These are phyloP conservation scores for Daldinia vernicosa DNA, from an alignment of 495 filamentous ascomycete genomes.

Conservation along the genomic window DNA sequence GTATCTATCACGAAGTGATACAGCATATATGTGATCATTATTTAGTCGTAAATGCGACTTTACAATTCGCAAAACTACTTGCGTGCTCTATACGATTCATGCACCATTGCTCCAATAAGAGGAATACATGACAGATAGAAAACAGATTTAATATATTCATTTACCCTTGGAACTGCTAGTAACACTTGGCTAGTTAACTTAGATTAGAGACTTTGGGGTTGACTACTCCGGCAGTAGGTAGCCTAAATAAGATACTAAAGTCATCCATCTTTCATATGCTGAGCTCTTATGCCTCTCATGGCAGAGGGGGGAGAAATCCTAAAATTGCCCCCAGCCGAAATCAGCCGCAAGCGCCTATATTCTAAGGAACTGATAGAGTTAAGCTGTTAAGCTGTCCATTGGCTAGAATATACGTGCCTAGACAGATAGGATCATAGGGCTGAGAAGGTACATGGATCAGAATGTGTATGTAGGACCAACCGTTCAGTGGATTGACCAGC, in stretches of 20 bases:
- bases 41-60: slow-evolving; percentile 19
- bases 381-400: not conserved
- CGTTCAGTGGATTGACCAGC: not conserved
- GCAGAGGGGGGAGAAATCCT: not conserved
- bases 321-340: not conserved
- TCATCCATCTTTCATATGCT: not conserved
- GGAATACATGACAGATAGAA: slow-evolving; percentile 14
- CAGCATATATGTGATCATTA: not conserved
- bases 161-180: not conserved
- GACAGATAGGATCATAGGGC: not conserved
- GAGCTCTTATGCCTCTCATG: not conserved
- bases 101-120: slow-evolving; percentile 6
- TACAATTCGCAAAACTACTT: slow-evolving; percentile 16
- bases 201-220: not conserved
- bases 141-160: not conserved
- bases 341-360: not conserved
- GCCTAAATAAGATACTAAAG: not conserved
- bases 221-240: not conserved
- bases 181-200: not conserved
- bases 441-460: not conserved
- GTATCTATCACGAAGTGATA: not conserved
- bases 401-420: not conserved
- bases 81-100: slow-evolving; percentile 33
- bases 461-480: not conserved
- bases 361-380: not conserved